phyloP scores from a whole-genome alignment of 257 asterid genomes.

The Przewalskia tangutica region DNA sequence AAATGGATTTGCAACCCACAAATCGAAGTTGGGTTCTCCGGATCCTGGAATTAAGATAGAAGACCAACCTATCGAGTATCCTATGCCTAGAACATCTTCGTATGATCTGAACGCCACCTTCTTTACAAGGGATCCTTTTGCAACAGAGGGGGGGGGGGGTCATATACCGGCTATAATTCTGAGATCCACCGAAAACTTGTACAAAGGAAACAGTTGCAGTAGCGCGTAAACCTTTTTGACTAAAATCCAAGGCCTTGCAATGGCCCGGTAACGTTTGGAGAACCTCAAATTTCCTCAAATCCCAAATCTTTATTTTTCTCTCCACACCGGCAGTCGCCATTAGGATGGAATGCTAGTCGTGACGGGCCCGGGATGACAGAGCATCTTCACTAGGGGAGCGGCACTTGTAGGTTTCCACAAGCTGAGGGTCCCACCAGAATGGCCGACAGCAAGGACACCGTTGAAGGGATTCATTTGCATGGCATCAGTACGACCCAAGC shows the following conservation, averaged over 20 bases:
- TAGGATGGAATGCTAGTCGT: constrained; percentile 82
- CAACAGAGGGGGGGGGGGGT: constrained; percentile 58
- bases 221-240: constrained; percentile 83
- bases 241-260: constrained; percentile 57
- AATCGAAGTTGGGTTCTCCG: constrained; percentile 86
- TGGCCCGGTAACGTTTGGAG: constrained; percentile 53
- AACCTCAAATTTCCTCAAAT: constrained; percentile 63
- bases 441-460: constrained; percentile 61
- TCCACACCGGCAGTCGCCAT: constrained; percentile 96
- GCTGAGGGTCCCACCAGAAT: constrained; percentile 65
- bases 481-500: constrained; percentile 60
- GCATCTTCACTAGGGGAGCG: constrained; percentile 77
- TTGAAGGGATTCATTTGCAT: constrained; percentile 69
- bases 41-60: constrained; percentile 53
- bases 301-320: constrained; percentile 87
- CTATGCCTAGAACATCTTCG: constrained; percentile 79
- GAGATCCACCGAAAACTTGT: constrained; percentile 50
- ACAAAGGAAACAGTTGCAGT: constrained; percentile 65
- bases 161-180: constrained; percentile 61
- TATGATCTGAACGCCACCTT: constrained; percentile 64
- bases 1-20: constrained; percentile 82
- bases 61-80: constrained; percentile 92
- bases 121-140: constrained; percentile 72
- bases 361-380: constrained; percentile 77
- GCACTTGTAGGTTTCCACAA: constrained; percentile 95